Evolutionary conservation across 2,329 filamentous ascomycete species (phyloP), one percentile per base, ranked within the genome.

Genomic region (Alternaria burnsii): DNA sequence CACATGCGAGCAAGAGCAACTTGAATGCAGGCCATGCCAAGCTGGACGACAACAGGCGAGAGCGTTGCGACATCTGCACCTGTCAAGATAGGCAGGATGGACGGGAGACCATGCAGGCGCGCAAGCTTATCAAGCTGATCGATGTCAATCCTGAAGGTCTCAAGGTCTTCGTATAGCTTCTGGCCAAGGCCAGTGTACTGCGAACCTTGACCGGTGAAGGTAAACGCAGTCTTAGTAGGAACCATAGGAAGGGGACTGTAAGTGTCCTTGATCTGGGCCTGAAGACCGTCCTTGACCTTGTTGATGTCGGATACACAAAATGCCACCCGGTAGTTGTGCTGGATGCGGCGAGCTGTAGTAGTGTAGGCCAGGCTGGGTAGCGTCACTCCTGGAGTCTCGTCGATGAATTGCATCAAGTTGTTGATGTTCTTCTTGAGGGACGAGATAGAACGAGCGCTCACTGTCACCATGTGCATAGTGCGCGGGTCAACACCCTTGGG

Each of bases 201-300:
- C 20, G 83, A 84, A 42, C 83, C 83, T 62, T 85, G 83, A 22
- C 83, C 83, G 61, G 83, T 85, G 76, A 84, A 85, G 58, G 82
- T 81, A 73, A 84, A 84, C 5, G 82, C 82, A 55, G 80, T 80
- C 75, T 82, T 83, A 61, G 82, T 82, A 3, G 81, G 76, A 8
- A 82, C 80, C 82, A 84, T 86, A 9, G 84, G 81, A 14, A 88
- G 78, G 4, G 82, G 83, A 69, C 78, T 83, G 75, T 84, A 85
- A 38, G 52, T 79, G 46, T 85, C 82, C 73, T 83, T 84, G 47
- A 82, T 61, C 71, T 84, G 82, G 38, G 79, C 75, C 64, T 84
- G 73, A 5, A 84, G 76, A 18, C 78, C 76, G 53, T 81, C 79
- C 63, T 77, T 78, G 52, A 82, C 81, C 72, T 83, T 83, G 43